Evolutionary conservation across 352 stramenopile species (phyloP).

Genomic region (Pythium scleroteichum): DNA sequence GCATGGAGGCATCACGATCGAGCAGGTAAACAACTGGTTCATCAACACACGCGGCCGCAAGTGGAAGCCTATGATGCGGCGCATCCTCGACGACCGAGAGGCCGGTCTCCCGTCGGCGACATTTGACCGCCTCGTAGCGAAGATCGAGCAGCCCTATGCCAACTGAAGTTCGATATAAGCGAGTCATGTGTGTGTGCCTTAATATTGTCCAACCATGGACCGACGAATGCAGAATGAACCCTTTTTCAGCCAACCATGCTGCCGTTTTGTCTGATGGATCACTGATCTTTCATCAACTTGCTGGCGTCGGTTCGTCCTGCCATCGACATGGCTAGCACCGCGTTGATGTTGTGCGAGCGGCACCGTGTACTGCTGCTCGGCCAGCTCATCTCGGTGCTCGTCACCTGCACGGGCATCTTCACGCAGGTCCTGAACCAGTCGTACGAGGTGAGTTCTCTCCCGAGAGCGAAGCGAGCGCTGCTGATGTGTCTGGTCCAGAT

Average conservation of each 20-base stretch:
- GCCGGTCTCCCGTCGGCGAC: conserved; percentile 51
- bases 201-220: conserved; percentile 27
- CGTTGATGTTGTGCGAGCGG: conserved; percentile 34
- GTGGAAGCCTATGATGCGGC: conserved; percentile 84
- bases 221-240: neutral
- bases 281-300: neutral
- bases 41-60: conserved; percentile 85
- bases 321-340: no score
- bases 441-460: conserved; percentile 47
- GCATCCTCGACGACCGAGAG: conserved; percentile 69
- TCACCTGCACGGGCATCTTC: conserved; percentile 87
- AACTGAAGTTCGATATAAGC: conserved; percentile 25
- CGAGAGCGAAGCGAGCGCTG: neutral
- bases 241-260: conserved; percentile 22
- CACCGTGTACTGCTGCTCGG: conserved; percentile 74
- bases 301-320: conserved; percentile 3
- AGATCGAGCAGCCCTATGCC: conserved; percentile 76
- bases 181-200: neutral
- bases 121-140: conserved; percentile 78
- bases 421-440: conserved; percentile 79
- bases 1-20: conserved; percentile 74
- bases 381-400: conserved; percentile 89
- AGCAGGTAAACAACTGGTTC: conserved; percentile 91
- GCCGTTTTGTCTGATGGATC: neutral
- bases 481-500: conserved; percentile 46